A percentile compares a stretch with the other conserved stretches of the same genome.
Conservation (phyloP, 768 basidiomycete genomes). For the Lactarius vividus region DNA sequence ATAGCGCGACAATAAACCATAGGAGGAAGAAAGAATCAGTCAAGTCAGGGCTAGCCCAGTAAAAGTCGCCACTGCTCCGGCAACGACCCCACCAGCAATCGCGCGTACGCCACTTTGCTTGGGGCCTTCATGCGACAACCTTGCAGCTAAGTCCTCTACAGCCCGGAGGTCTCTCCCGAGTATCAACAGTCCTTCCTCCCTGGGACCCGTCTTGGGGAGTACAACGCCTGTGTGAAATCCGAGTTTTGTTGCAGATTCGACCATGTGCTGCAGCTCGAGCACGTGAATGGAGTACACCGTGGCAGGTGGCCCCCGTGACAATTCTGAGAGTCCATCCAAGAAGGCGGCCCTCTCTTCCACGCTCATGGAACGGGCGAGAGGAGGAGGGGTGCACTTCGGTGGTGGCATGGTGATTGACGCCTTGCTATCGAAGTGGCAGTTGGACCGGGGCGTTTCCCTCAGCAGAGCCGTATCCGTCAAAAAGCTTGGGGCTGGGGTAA, state of each 20-base stretch:
- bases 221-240: constrained; percentile 25
- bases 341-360: constrained; percentile 23
- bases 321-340: constrained; percentile 22
- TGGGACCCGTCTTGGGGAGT: constrained; percentile 5
- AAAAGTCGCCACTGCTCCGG: constrained; percentile 28
- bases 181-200: constrained; percentile 23
- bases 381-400: not conserved
- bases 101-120: constrained; percentile 16
- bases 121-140: constrained; percentile 11
- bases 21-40: not conserved
- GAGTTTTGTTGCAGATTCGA: constrained; percentile 19
- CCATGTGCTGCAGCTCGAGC: constrained; percentile 16
- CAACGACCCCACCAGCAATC: constrained; percentile 24
- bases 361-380: constrained; percentile 25
- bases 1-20: constrained; percentile 7
- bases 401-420: not conserved
- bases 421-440: constrained; percentile 11
- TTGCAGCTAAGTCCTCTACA: constrained; percentile 18
- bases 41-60: constrained; percentile 26
- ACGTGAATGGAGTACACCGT: constrained; percentile 24
- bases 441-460: constrained; percentile 2
- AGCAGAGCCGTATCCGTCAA: not conserved
- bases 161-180: constrained; percentile 25
- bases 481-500: constrained; percentile 20
- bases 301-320: constrained; percentile 24